Evolutionary conservation across 2,329 filamentous ascomycete genomes (phyloP).

Genomic region (Rutstroemia sydowiana): DNA sequence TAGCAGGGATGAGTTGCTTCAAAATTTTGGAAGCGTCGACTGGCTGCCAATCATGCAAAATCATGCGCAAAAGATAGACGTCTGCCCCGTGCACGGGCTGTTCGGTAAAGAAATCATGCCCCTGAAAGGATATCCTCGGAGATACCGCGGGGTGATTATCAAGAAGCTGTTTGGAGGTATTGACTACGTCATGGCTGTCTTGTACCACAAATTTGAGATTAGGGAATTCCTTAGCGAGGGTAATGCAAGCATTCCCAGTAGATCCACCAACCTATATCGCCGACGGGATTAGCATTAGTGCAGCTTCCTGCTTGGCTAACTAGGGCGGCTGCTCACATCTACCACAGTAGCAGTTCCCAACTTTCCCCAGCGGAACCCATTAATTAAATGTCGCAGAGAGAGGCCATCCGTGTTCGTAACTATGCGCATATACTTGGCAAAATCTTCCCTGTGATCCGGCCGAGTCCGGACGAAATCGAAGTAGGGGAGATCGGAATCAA

Average conservation of each 20-base stretch:
- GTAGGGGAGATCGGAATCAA: constrained; percentile 29
- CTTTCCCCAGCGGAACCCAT: constrained; percentile 34
- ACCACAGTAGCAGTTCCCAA: constrained; percentile 30
- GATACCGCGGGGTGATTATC: background rate
- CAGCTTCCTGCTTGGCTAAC: background rate
- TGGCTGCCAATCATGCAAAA: constrained; percentile 43
- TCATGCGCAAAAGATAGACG: constrained; percentile 39
- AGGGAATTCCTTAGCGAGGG: constrained; percentile 28
- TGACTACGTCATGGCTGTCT: constrained; percentile 19
- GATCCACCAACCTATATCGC: constrained; percentile 30
- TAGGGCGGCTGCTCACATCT: constrained; percentile 19
- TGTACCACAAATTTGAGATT: constrained; percentile 30
- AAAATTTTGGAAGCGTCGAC: constrained; percentile 32
- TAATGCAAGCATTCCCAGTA: constrained; percentile 27
- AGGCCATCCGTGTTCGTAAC: constrained; percentile 27
- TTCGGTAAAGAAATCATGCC: constrained; percentile 36
- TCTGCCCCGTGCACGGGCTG: constrained; percentile 37
- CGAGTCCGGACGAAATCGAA: constrained; percentile 18
- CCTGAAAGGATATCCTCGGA: background rate
- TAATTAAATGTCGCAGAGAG: constrained; percentile 29
- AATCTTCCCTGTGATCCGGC: constrained; percentile 14
- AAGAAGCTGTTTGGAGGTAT: background rate
- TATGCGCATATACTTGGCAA: constrained; percentile 30
- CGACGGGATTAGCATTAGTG: too few relatives aligned
- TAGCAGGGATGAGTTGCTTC: constrained; percentile 32